These are phyloP conservation scores for Rhodotorula sp. DNA, from an alignment of 1,284 basidiomycete species.

Conservation along the genomic window DNA sequence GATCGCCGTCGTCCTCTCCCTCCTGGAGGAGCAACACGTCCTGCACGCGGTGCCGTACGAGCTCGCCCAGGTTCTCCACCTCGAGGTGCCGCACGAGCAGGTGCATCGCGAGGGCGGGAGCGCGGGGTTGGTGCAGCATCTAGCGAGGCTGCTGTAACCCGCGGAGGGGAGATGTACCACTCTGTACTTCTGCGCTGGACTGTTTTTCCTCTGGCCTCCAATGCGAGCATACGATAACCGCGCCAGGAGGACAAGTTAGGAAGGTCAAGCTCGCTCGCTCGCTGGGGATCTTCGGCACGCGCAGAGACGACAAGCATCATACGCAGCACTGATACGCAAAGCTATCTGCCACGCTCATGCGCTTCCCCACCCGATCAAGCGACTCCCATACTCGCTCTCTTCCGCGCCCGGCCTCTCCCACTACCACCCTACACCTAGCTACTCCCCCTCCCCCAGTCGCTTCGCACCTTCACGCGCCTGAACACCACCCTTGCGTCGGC, in stretches of 20 bases:
- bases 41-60: slow-evolving; percentile 34
- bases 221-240: too few species aligned
- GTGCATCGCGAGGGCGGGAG: not conserved
- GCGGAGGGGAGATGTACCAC: not conserved
- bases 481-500: too few species aligned
- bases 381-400: too few species aligned
- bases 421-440: too few species aligned
- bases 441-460: too few species aligned
- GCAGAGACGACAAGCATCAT: not conserved
- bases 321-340: not conserved
- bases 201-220: not conserved
- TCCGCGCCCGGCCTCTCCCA: too few species aligned
- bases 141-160: slow-evolving; percentile 4
- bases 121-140: slow-evolving; percentile 13
- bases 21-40: slow-evolving; percentile 37
- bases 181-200: not conserved
- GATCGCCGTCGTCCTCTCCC: slow-evolving; percentile 25
- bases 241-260: not conserved
- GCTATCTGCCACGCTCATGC: too few species aligned
- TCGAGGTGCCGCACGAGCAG: slow-evolving; percentile 14
- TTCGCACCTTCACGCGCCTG: too few species aligned
- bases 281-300: not conserved
- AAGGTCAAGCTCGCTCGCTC: not conserved
- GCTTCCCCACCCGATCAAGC: too few species aligned
- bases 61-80: slow-evolving; percentile 28